Base-by-base conservation (phyloP, 257 asterid species). In the Solanum paucissectum region DNA sequence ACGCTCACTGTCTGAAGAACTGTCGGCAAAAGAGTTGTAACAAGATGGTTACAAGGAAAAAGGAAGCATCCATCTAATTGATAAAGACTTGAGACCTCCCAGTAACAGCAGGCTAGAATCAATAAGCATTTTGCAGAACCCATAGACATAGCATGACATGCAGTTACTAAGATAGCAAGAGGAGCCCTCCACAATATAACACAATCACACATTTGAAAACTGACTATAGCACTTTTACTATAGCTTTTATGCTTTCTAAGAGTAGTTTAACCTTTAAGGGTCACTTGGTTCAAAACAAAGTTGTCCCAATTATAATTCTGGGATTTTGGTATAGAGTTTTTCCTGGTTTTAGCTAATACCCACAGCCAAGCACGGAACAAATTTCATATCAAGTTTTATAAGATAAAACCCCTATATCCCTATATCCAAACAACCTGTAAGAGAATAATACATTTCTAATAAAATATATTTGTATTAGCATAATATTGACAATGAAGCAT, bases 1-100 rank as follows among this genome's bases (percentile, higher is more conserved):
- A 64, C 66, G 93, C 83, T 93, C 98, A 87, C 96, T 88, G 84
- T 92, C 98, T 23, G 98, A 92, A 83, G 98, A 95, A 74, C 98
- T 93, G 95, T 46, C 71, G 3, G 18, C 29, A 49, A 49, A 49
- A 81, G 29, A 81, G 68, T 32, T 81, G 68, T 42, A 81, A 27
- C 5, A 18, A 16, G 29, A 32, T 46, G 69, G 69, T 46, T 46
- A 49, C 85, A 46, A 81, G 42, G 29, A 49, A 46, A 81, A 49
- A 2, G 9, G 23, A 79, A 79, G 66, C 36, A 29, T 36, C 20
- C 64, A 46, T 46, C 85, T 29, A 81, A 81, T 49, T 81, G 33
- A 27, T 14, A 81, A 81, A 81, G 69, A 49, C 68, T 46, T 81
- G 12, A 40, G 23, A 40, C 84, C 37, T 40, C 62, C 62, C 62